Evolutionary conservation across 768 basidiomycete genomes (phyloP).

Genomic region (Vishniacozyma victoriae): DNA sequence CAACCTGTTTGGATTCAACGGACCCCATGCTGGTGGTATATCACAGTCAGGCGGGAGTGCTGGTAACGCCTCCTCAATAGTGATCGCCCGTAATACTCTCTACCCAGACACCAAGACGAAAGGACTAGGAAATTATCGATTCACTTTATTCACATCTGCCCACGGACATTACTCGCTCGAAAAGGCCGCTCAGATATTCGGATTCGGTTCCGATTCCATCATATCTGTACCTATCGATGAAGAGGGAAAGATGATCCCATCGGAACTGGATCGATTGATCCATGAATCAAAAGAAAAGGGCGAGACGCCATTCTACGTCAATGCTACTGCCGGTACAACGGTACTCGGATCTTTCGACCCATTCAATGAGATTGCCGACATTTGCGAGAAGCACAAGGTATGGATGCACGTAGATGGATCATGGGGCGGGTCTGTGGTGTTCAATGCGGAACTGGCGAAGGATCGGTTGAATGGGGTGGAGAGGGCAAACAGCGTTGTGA

Average conservation of each 20-base stretch:
- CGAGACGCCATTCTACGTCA: slow-evolving; percentile 27
- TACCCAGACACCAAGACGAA: slow-evolving; percentile 17
- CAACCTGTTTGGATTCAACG: slow-evolving; percentile 12
- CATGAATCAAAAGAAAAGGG: slow-evolving; percentile 9
- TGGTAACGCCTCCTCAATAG: slow-evolving; percentile 20
- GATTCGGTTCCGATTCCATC: slow-evolving; percentile 16
- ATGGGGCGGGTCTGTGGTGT: slow-evolving; percentile 29
- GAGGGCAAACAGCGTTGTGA: slow-evolving; percentile 18
- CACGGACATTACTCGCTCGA: slow-evolving; percentile 25
- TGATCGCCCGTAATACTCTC: slow-evolving; percentile 27
- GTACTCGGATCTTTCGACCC: slow-evolving; percentile 26
- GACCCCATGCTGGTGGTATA: slow-evolving; percentile 13
- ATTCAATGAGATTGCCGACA: slow-evolving; percentile 13
- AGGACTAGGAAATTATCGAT: slow-evolving; percentile 10
- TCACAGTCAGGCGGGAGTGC: slow-evolving; percentile 25
- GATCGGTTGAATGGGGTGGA: slow-evolving; percentile 16
- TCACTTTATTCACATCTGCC: slow-evolving; percentile 20
- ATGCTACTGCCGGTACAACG: slow-evolving; percentile 30
- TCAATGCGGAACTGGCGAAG: slow-evolving; percentile 7
- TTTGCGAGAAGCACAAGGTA: slow-evolving; percentile 15
- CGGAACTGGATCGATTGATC: slow-evolving; percentile 10
- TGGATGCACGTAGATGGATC: slow-evolving; percentile 32
- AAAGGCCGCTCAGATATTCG: slow-evolving; percentile 29
- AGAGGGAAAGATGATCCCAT: slow-evolving; percentile 16
- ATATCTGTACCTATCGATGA: slow-evolving; percentile 12